Evolutionary conservation across 2,329 filamentous ascomycete genomes (phyloP), one percentile per base, ranked within the genome.

Genomic region (Paecilomyces formosus): DNA sequence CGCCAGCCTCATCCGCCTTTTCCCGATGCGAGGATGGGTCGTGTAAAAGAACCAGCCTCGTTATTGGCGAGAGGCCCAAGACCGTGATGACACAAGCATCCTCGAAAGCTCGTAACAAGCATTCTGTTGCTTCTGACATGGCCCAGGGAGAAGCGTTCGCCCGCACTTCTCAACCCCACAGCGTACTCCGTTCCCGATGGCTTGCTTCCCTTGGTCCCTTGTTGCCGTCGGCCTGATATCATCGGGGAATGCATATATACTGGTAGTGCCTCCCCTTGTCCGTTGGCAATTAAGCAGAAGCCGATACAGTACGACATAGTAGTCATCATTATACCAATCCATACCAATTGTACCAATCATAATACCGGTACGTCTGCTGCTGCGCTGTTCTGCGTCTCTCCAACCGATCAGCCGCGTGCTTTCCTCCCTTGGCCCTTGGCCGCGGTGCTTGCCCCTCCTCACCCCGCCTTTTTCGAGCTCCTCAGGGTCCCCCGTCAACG

Each of bases 1-100:
- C 28, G 57, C 49, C 55, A 59, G 61, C 58, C 55, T 31, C 54
- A 57, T 62, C 70, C 70, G 70, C 69, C 68, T 72, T 72, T 72
- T 70, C 61, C 70, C 70, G 70, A 72, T 35, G 26, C 21, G 33
- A 53, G 24, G 45, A 62, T 53, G 53, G 59, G 54, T 55, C 54
- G 55, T 45, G 56, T 59, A 59, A 52, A 54, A 57, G 60, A 56
- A 60, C 60, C 62, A 64, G 51, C 56, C 21, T 51, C 56, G 58
- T 53, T 54, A 61, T 63, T 62, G 60, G 55, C 49, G 22, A 50
- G 30, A 56, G 56, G 24, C 51, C 60, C 58, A 56, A 26, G 24
- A 30, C 18, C 57, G 66, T 63, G 66, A 70, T 60, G 24, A 52
- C n/a, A 49, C n/a, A 18, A 55, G 56, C 54, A 31, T 50, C 18